A percentile compares a stretch with the other conserved stretches of the same genome.
These are phyloP conservation scores for Piromyces finnis DNA, from an alignment of 192 early-diverging fungal genomes.

Conservation along the genomic window DNA sequence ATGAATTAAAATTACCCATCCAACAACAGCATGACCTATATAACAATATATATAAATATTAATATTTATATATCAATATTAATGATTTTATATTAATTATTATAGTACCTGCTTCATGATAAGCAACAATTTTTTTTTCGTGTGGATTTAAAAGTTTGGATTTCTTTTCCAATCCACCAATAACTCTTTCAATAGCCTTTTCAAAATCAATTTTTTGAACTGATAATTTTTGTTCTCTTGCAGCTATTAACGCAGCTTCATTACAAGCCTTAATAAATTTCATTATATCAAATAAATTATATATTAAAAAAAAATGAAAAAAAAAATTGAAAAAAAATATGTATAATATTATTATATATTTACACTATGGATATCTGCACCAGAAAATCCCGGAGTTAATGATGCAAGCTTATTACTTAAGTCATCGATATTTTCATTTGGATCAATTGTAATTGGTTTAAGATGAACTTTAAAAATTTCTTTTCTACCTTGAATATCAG, in stretches of 20 bases:
- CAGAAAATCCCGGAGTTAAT: conserved; percentile 93
- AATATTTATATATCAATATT: no score
- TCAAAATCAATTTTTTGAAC: conserved; percentile 88
- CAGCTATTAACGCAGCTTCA: conserved; percentile 94
- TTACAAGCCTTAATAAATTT: conserved; percentile 73
- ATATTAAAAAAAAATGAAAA: background rate
- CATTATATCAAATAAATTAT: background rate
- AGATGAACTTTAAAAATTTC: conserved; percentile 95
- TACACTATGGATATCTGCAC: conserved; percentile 65
- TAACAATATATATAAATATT: background rate
- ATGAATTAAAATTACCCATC: conserved; percentile 39
- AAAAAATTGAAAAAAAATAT: no score
- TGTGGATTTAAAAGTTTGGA: conserved; percentile 81
- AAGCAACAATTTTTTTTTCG: conserved; percentile 97
- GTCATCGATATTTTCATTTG: conserved; percentile 47
- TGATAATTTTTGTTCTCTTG: conserved; percentile 54
- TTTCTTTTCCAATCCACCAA: conserved; percentile 96
- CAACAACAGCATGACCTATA: conserved; percentile 77
- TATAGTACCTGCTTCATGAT: conserved; percentile 74
- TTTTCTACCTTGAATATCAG: conserved; percentile 91
- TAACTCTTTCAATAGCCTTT: conserved; percentile 91
- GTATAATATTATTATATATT: background rate
- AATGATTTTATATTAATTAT: no score
- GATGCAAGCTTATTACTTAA: conserved; percentile 78
- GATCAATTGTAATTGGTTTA: conserved; percentile 69